A percentile compares a stretch with the other conserved stretches of the same genome.
These are phyloP conservation scores for Leucogyrophana mollusca DNA, from an alignment of 768 basidiomycete genomes.

Conservation along the genomic window DNA sequence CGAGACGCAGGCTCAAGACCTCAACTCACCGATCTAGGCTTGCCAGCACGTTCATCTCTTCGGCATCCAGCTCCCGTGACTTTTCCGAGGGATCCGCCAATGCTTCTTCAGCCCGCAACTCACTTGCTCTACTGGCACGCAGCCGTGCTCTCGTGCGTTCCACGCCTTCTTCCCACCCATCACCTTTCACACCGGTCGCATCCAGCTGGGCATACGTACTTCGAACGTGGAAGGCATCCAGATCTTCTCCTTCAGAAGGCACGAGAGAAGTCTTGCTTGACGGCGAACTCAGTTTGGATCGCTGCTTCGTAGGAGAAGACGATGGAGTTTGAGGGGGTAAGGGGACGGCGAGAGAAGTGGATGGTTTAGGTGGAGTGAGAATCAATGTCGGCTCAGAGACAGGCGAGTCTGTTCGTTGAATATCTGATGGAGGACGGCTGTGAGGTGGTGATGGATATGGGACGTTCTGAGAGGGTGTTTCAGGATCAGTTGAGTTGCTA, in stretches of 20 bases:
- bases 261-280: slow-evolving; percentile 61
- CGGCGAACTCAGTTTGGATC: slow-evolving; percentile 31
- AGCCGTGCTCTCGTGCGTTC: slow-evolving; percentile 86
- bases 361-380: slow-evolving; percentile 15
- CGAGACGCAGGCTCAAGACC: background rate
- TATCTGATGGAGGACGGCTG: slow-evolving; percentile 25
- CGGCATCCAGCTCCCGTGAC: slow-evolving; percentile 61
- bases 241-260: slow-evolving; percentile 77
- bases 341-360: slow-evolving; percentile 20
- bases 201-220: slow-evolving; percentile 91
- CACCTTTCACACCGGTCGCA: slow-evolving; percentile 85
- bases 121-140: slow-evolving; percentile 53
- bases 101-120: slow-evolving; percentile 55
- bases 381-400: slow-evolving; percentile 16
- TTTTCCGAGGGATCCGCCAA: slow-evolving; percentile 60
- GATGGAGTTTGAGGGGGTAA: slow-evolving; percentile 38
- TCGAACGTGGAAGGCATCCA: slow-evolving; percentile 80
- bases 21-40: slow-evolving; percentile 82
- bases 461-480: slow-evolving; percentile 12
- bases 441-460: slow-evolving; percentile 26
- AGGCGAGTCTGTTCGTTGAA: slow-evolving; percentile 24
- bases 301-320: slow-evolving; percentile 22
- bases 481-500: slow-evolving; percentile 20
- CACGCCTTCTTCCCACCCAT: slow-evolving; percentile 91
- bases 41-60: slow-evolving; percentile 69